These are phyloP conservation scores for Oryza coarctata DNA, from an alignment of 176 grass and related monocot species.

Conservation along the genomic window DNA sequence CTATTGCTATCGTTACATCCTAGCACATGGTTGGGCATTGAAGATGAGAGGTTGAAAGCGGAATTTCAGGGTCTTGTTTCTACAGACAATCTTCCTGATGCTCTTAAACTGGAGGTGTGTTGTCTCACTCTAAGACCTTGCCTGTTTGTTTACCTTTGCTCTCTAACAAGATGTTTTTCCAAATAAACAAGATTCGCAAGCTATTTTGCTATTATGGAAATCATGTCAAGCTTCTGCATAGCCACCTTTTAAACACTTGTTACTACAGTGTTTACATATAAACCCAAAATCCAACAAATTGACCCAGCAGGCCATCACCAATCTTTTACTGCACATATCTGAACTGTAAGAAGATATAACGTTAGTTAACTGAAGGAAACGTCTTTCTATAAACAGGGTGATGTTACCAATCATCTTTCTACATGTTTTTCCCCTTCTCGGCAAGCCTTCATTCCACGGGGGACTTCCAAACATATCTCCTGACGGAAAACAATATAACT, in stretches of 20 bases:
- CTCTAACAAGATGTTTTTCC: constrained; percentile 4
- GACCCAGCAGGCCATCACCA: not conserved
- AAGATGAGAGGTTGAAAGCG: constrained; percentile 37
- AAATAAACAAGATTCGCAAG: not conserved
- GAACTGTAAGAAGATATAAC: not conserved
- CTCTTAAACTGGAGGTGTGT: constrained; percentile 68
- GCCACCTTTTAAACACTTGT: not conserved
- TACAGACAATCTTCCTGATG: constrained; percentile 52
- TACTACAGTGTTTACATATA: not conserved
- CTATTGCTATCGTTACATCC: constrained; percentile 71
- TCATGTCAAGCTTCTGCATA: not conserved
- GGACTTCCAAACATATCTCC: not conserved
- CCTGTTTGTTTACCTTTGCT: not conserved
- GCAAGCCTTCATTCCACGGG: not conserved
- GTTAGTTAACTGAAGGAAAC: not conserved
- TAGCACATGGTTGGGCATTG: constrained; percentile 50
- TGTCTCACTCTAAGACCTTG: not conserved
- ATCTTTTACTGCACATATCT: not conserved
- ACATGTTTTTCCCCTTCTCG: not conserved
- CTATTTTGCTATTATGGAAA: not conserved
- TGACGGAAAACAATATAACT: too few species aligned
- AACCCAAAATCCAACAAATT: not conserved
- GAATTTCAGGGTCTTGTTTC: constrained; percentile 71
- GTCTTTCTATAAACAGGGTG: not conserved
- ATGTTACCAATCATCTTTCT: constrained; percentile 3